These are phyloP conservation scores for Giardia muris DNA, from an alignment of 208 protist species.

Conservation along the genomic window DNA sequence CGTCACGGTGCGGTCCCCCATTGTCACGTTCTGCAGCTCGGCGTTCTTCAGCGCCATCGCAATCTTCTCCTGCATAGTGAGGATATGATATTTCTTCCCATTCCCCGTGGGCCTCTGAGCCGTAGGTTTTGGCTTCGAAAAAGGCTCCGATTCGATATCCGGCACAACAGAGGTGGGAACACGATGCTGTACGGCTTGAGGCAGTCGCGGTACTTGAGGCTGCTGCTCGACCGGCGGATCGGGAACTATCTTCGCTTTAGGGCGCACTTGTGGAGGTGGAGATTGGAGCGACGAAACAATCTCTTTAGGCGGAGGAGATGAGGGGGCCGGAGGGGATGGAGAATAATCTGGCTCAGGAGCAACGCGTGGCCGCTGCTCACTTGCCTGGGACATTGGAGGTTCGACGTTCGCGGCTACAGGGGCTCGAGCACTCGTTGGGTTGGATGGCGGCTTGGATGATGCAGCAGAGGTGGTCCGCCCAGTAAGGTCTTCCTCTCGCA, in stretches of 20 bases:
- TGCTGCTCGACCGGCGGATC: background rate
- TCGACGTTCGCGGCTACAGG: background rate
- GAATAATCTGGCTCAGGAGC: background rate
- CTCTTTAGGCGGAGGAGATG: no score
- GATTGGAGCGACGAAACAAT: background rate
- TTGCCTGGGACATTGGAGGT: background rate
- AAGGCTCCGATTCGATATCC: no score
- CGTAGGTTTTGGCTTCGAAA: no score
- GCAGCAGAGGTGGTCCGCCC: background rate
- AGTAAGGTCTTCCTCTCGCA: background rate
- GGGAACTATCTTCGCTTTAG: no score
- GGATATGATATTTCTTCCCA: background rate
- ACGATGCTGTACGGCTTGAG: background rate
- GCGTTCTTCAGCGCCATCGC: background rate
- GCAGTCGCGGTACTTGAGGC: background rate
- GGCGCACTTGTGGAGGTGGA: no score
- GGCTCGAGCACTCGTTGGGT: background rate
- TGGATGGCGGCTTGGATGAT: background rate
- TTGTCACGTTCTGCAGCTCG: background rate
- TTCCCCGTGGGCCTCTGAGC: no score
- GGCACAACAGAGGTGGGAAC: no score
- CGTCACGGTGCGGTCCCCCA: background rate
- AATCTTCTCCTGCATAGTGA: background rate
- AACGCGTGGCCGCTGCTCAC: background rate
- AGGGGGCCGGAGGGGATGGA: no score